Percentiles rank a stretch among this genome's conserved stretches.
Conservation (phyloP, 2,329 filamentous ascomycete species). For the Leptoxyphium fumago region DNA sequence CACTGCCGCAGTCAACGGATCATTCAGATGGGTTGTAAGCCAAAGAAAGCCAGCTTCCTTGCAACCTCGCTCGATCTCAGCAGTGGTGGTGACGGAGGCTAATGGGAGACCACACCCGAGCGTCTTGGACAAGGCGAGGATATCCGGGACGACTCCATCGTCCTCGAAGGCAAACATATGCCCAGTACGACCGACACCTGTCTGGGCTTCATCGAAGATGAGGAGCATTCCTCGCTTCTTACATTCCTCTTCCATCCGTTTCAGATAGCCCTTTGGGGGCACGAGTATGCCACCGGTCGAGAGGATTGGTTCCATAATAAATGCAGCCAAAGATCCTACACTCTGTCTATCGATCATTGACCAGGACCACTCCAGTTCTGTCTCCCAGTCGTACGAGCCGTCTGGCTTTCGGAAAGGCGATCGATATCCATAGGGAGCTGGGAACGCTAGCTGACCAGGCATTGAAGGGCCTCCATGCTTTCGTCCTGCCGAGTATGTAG, state of each 20-base stretch:
- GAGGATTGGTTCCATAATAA: constrained; percentile 47
- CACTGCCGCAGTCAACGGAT: constrained; percentile 13
- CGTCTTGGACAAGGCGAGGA: constrained; percentile 21
- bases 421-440: constrained; percentile 46
- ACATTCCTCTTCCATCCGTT: constrained; percentile 11
- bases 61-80: constrained; percentile 7
- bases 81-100: constrained; percentile 9
- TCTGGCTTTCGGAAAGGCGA: constrained; percentile 42
- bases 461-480: constrained; percentile 33
- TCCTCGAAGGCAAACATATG: constrained; percentile 15
- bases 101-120: constrained; percentile 12
- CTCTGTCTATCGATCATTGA: constrained; percentile 44
- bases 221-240: constrained; percentile 20
- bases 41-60: constrained; percentile 8
- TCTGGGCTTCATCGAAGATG: constrained; percentile 25
- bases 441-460: constrained; percentile 44
- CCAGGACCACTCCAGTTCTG: constrained; percentile 49
- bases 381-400: constrained; percentile 50
- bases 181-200: constrained; percentile 21
- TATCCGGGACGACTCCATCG: constrained; percentile 28
- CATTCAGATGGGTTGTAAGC: constrained; percentile 14
- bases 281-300: constrained; percentile 35
- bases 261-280: constrained; percentile 4
- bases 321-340: constrained; percentile 45
- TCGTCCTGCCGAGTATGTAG: constrained; percentile 40